Percentiles rank a stretch among this genome's conserved stretches.
phyloP scores from a whole-genome alignment of 106 monocot genomes.

The Allium sativum region DNA sequence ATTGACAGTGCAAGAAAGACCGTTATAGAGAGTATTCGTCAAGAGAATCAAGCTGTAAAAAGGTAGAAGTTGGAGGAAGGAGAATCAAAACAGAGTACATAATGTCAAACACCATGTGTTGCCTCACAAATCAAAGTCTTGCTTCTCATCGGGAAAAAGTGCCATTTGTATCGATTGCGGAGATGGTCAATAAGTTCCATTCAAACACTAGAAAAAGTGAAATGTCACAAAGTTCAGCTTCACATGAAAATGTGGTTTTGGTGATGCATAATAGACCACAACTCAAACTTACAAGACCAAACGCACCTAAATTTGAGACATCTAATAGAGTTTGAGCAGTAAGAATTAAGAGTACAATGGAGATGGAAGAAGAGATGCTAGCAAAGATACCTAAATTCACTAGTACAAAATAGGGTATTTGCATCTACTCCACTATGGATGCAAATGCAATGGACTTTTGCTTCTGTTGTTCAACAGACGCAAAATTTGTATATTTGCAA shows the following conservation, averaged over 20 bases:
- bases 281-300: conserved; percentile 82
- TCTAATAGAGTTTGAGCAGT: conserved; percentile 64
- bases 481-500: no score
- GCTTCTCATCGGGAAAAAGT: no score
- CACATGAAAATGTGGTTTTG: conserved; percentile 27
- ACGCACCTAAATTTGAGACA: conserved; percentile 79
- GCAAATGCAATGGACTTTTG: no score
- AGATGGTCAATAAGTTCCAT: conserved; percentile 65
- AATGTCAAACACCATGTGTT: conserved; percentile 53
- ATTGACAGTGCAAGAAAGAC: conserved; percentile 9
- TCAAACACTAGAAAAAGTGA: conserved; percentile 66
- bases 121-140: conserved; percentile 60
- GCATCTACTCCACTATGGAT: no score
- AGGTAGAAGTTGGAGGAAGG: conserved; percentile 78
- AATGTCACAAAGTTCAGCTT: conserved; percentile 25
- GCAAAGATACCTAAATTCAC: conserved; percentile 95
- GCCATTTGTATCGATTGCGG: conserved; percentile 50
- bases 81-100: conserved; percentile 45
- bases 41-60: conserved; percentile 83
- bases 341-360: conserved; percentile 68
- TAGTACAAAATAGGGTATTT: no score
- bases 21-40: conserved; percentile 14
- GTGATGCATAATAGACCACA: conserved; percentile 42
- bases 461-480: no score
- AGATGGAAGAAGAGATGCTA: conserved; percentile 87